These are phyloP conservation scores for Starmerella cellae DNA, from an alignment of 805 yeast species.

Conservation along the genomic window DNA sequence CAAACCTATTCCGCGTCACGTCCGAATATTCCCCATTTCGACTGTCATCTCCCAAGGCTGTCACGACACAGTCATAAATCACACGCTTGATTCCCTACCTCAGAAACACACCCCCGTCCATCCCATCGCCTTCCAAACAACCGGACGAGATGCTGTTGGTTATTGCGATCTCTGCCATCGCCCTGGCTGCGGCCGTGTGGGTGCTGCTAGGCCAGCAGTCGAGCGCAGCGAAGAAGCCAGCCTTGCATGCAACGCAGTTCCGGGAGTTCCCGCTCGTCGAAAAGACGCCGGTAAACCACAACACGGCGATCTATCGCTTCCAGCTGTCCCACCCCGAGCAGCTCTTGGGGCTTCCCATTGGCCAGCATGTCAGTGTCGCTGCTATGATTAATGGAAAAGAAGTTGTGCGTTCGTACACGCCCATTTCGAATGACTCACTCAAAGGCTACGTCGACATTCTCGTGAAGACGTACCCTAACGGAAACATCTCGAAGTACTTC, in stretches of 20 bases:
- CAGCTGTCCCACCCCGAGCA: conserved; percentile 64
- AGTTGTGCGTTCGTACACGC: conserved; percentile 77
- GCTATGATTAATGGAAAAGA: conserved; percentile 69
- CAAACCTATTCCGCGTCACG: too few relatives aligned
- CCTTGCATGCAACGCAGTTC: conserved; percentile 13
- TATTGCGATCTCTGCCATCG: background rate
- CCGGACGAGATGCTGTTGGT: background rate
- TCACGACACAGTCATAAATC: too few relatives aligned
- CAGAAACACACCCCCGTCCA: too few relatives aligned
- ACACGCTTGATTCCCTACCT: too few relatives aligned
- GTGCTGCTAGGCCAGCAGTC: background rate
- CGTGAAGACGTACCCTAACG: conserved; percentile 71
- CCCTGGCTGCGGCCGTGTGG: background rate
- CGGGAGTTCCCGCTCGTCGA: conserved; percentile 61
- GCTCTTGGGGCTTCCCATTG: conserved; percentile 77
- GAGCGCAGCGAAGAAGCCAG: background rate
- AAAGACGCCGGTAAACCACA: conserved; percentile 63
- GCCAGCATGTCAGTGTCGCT: conserved; percentile 78
- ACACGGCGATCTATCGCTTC: conserved; percentile 68
- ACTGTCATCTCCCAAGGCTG: too few relatives aligned
- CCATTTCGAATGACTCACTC: conserved; percentile 57
- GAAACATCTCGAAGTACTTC: conserved; percentile 67
- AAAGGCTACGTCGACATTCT: conserved; percentile 74
- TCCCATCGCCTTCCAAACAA: too few relatives aligned
- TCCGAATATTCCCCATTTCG: too few relatives aligned